Evolutionary conservation across 108 stramenopile genomes (phyloP).

Genomic region (Pelagomonas calceolata): DNA sequence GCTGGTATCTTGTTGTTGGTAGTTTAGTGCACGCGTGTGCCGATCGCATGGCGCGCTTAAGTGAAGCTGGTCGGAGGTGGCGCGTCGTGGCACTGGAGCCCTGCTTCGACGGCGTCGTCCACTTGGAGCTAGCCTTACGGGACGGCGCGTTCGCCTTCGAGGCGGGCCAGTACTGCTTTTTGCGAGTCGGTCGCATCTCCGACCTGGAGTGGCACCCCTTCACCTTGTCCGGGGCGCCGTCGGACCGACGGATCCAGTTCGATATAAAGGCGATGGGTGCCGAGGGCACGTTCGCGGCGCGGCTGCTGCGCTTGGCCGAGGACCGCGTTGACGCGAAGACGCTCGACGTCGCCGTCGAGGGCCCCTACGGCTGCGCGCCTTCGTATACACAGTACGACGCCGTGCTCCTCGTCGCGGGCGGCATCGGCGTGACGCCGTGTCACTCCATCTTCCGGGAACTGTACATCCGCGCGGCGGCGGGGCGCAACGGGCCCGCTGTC

Average conservation of each 20-base stretch:
- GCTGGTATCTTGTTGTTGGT: constrained; percentile 22
- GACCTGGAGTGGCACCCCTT: constrained; percentile 26
- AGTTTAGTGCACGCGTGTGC: constrained; percentile 16
- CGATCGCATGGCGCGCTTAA: background rate
- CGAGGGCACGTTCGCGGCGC: constrained; percentile 13
- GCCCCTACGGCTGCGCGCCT: constrained; percentile 16
- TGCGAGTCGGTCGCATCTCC: constrained; percentile 18
- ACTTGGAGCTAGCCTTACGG: background rate
- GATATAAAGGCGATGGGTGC: constrained; percentile 27
- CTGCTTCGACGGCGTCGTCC: background rate
- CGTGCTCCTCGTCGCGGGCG: constrained; percentile 23
- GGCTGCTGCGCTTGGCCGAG: background rate
- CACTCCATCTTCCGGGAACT: constrained; percentile 12
- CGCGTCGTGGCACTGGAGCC: background rate
- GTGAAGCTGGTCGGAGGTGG: background rate
- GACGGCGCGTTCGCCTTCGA: background rate
- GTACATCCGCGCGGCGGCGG: background rate
- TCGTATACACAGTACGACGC: background rate
- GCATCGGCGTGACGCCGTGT: constrained; percentile 28
- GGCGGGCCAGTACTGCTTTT: constrained; percentile 27
- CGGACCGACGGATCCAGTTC: background rate
- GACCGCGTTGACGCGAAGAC: background rate
- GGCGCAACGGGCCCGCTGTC: background rate
- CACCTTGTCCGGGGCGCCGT: constrained; percentile 18
- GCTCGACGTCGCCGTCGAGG: constrained; percentile 9